Conservation (phyloP, 2,329 filamentous ascomycete species). For the Fusarium poae region DNA sequence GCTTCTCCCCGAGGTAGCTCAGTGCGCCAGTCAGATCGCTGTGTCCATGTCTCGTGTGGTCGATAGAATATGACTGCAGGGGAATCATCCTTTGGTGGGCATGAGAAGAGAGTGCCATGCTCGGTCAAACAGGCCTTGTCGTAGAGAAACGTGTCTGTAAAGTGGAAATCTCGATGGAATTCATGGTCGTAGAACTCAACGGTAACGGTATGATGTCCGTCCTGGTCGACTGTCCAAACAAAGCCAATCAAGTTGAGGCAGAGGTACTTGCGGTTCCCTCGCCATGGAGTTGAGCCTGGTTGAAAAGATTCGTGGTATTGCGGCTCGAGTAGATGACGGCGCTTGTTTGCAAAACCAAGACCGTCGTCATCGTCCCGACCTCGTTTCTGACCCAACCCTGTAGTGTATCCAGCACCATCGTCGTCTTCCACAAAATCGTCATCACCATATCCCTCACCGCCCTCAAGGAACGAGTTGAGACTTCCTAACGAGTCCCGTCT, state of each 20-base stretch:
- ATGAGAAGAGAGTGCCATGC: slow-evolving; percentile 87
- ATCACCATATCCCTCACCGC: slow-evolving; percentile 66
- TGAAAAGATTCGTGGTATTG: slow-evolving; percentile 88
- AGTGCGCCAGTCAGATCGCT: slow-evolving; percentile 89
- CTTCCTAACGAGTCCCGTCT: slow-evolving; percentile 78
- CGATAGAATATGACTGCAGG: slow-evolving; percentile 93
- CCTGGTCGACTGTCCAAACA: slow-evolving; percentile 97
- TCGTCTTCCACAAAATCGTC: slow-evolving; percentile 95
- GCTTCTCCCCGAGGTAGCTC: slow-evolving; percentile 88
- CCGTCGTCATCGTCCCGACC: slow-evolving; percentile 66
- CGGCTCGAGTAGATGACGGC: slow-evolving; percentile 66
- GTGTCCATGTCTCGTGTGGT: slow-evolving; percentile 96
- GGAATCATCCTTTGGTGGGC: slow-evolving; percentile 73
- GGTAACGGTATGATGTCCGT: slow-evolving; percentile 91
- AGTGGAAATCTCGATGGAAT: slow-evolving; percentile 93
- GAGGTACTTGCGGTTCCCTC: slow-evolving; percentile 91
- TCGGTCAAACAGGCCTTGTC: slow-evolving; percentile 95
- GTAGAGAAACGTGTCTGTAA: slow-evolving; percentile 95
- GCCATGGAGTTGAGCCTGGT: slow-evolving; percentile 94
- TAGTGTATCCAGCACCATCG: slow-evolving; percentile 89
- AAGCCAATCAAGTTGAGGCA: slow-evolving; percentile 94
- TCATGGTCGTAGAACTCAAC: slow-evolving; percentile 98
- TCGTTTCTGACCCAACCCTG: slow-evolving; percentile 66
- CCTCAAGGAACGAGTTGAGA: slow-evolving; percentile 81
- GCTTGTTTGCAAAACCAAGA: slow-evolving; percentile 61